These are phyloP conservation scores for Scleroderma bovista DNA, from an alignment of 768 basidiomycete genomes.

Conservation along the genomic window DNA sequence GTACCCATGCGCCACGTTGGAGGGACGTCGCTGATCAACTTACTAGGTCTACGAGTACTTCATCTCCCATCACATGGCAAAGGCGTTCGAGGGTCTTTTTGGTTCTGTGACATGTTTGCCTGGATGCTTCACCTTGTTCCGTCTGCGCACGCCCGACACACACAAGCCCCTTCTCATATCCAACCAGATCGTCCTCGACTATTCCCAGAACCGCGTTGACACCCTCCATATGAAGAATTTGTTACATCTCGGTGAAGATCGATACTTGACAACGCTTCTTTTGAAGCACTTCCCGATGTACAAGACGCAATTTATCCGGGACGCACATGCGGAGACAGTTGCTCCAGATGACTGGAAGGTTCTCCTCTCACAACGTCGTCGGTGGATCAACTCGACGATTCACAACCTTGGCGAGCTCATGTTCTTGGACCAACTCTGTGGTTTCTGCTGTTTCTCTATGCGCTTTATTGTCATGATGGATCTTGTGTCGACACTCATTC, in stretches of 20 bases:
- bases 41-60: conserved; percentile 94
- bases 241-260: conserved; percentile 97
- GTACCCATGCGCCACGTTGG: conserved; percentile 9
- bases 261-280: conserved; percentile 92
- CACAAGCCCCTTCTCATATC: conserved; percentile 93
- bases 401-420: conserved; percentile 94
- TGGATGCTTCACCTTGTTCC: conserved; percentile 98
- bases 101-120: conserved; percentile 98
- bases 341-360: conserved; percentile 96
- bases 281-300: conserved; percentile 91
- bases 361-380: conserved; percentile 90
- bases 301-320: conserved; percentile 94
- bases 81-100: conserved; percentile 95
- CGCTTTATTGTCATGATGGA: conserved; percentile 98
- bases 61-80: conserved; percentile 98
- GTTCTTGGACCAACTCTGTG: conserved; percentile 86
- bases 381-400: conserved; percentile 99
- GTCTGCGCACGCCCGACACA: conserved; percentile 88
- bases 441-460: conserved; percentile 99
- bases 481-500: conserved; percentile 78
- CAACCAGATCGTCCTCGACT: conserved; percentile 85
- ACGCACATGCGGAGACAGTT: conserved; percentile 91
- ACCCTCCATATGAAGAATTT: conserved; percentile 99
- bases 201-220: conserved; percentile 94
- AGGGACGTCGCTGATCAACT: background rate